Evolutionary conservation across 306 rosid species (phyloP).

Genomic region (Medicago ruthenica): DNA sequence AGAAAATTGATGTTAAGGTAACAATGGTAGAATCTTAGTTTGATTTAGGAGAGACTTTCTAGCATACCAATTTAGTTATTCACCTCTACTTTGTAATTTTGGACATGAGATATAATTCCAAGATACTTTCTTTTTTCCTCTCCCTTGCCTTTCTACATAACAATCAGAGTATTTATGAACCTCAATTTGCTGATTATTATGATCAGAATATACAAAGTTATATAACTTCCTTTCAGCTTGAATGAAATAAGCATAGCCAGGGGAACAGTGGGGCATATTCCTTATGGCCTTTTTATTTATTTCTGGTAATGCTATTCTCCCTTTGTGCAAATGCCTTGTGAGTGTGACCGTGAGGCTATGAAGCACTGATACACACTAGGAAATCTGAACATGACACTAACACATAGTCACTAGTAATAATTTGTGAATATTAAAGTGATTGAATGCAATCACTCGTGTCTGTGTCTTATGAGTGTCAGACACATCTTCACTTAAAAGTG

Average conservation of each 20-base stretch:
- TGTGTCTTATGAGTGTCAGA: neutral
- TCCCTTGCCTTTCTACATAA: neutral
- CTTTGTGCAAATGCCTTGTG: neutral
- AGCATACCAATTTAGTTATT: conserved; percentile 25
- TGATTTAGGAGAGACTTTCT: conserved; percentile 23
- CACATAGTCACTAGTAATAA: neutral
- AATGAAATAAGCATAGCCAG: conserved; percentile 18
- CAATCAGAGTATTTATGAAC: conserved; percentile 17
- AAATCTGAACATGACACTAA: neutral
- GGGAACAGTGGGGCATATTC: conserved; percentile 7
- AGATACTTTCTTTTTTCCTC: neutral
- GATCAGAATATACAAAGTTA: neutral
- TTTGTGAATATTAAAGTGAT: neutral
- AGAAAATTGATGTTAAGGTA: conserved; percentile 79
- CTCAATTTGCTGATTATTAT: conserved; percentile 21
- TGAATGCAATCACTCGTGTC: neutral
- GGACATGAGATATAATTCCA: neutral
- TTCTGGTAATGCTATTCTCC: neutral
- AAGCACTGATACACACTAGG: neutral
- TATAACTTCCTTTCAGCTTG: conserved; percentile 4
- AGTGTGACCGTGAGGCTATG: neutral
- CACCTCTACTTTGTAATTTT: conserved; percentile 24
- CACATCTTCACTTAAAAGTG: neutral
- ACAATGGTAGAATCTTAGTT: conserved; percentile 28
- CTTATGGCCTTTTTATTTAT: conserved; percentile 2